Conservation (phyloP, 108 stramenopile species). For the Skeletonema costatum region DNA sequence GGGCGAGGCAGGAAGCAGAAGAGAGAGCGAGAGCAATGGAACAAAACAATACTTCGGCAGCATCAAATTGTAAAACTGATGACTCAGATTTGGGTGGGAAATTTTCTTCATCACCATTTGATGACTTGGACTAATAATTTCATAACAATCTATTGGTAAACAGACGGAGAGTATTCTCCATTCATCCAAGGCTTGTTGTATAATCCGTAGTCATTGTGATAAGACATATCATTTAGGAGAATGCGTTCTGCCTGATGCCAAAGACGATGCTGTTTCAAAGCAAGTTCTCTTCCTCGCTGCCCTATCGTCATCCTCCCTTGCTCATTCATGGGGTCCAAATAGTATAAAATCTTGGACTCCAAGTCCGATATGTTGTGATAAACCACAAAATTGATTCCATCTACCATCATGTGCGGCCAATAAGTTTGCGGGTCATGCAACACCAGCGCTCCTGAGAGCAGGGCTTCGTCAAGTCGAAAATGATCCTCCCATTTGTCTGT, state of each 20-base stretch:
- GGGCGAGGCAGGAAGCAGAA: not conserved
- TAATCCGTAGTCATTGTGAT: not conserved
- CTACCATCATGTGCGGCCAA: slow-evolving; percentile 38
- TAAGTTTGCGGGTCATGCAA: slow-evolving; percentile 57
- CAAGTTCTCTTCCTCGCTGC: not conserved
- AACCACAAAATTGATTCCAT: slow-evolving; percentile 46
- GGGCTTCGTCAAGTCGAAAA: slow-evolving; percentile 60
- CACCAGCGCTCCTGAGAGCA: slow-evolving; percentile 67
- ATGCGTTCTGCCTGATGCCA: not conserved
- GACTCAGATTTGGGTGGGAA: not conserved
- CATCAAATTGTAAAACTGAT: not conserved
- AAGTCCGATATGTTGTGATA: slow-evolving; percentile 46
- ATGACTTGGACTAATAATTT: slow-evolving; percentile 9
- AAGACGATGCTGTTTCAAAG: not conserved
- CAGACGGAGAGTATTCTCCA: not conserved
- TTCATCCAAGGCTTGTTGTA: not conserved
- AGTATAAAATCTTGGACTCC: slow-evolving; percentile 13
- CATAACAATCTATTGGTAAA: not conserved
- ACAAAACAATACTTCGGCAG: not conserved
- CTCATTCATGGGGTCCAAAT: not conserved
- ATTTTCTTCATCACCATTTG: not conserved
- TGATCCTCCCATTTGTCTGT: slow-evolving; percentile 76
- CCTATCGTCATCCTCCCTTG: not conserved
- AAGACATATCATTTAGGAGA: not conserved
- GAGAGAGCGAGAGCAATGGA: not conserved